Evolutionary conservation across 2,329 filamentous ascomycete genomes (phyloP).

Genomic region (Peltaster fructicola): DNA sequence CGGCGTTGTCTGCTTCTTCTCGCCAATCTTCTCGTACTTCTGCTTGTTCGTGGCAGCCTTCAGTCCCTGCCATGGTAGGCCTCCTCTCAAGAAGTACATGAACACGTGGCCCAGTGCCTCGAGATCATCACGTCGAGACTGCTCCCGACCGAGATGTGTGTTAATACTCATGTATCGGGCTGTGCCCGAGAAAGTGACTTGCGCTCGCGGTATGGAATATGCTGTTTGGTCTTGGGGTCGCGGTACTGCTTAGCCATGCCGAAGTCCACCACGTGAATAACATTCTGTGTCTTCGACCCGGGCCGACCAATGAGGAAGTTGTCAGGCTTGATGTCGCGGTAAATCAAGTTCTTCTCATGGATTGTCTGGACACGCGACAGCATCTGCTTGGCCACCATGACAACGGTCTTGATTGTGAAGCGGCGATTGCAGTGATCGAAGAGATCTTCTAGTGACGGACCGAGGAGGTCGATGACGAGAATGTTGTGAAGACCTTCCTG

Average conservation of each 20-base stretch:
- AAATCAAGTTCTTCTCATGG: slow-evolving; percentile 98
- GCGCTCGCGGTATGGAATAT: slow-evolving; percentile 91
- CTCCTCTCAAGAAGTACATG: slow-evolving; percentile 51
- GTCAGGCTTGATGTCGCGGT: slow-evolving; percentile 97
- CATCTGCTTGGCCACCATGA: slow-evolving; percentile 99
- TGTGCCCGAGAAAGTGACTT: slow-evolving; percentile 85
- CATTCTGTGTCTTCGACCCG: slow-evolving; percentile 83
- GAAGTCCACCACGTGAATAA: slow-evolving; percentile 97
- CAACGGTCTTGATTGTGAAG: slow-evolving; percentile 93
- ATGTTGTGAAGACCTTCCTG: slow-evolving; percentile 98
- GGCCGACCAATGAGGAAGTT: slow-evolving; percentile 95
- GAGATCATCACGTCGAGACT: slow-evolving; percentile 87
- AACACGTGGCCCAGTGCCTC: slow-evolving; percentile 63
- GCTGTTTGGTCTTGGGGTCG: slow-evolving; percentile 96
- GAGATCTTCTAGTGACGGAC: slow-evolving; percentile 85
- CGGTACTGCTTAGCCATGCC: slow-evolving; percentile 99
- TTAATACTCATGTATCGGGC: slow-evolving; percentile 99
- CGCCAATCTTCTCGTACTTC: slow-evolving; percentile 99
- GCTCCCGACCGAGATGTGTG: slow-evolving; percentile 88
- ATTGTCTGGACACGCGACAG: slow-evolving; percentile 84
- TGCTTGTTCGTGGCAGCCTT: slow-evolving; percentile 68
- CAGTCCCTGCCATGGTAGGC: slow-evolving; percentile 49
- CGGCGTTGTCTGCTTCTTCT: slow-evolving; percentile 96
- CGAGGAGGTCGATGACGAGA: slow-evolving; percentile 89
- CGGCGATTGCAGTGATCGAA: slow-evolving; percentile 94